These are phyloP conservation scores for Pyronema omphalodes DNA, from an alignment of 495 filamentous ascomycete species.

Conservation along the genomic window DNA sequence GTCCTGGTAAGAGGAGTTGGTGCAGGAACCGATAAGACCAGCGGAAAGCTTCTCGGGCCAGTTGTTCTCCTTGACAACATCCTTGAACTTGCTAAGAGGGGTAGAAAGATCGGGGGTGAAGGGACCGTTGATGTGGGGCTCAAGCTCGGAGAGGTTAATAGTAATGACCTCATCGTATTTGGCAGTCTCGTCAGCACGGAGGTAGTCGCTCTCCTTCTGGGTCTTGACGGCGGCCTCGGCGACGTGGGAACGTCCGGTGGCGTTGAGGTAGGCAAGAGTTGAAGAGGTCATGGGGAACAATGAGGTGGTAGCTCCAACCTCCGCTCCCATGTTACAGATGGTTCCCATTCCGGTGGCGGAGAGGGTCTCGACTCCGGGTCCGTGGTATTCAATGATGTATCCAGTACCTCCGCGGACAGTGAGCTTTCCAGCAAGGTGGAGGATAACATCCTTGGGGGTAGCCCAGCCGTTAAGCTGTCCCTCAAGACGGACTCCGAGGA, in stretches of 20 bases:
- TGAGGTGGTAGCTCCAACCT: constrained; percentile 92
- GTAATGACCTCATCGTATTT: constrained; percentile 79
- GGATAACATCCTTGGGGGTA: constrained; percentile 84
- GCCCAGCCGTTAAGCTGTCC: constrained; percentile 80
- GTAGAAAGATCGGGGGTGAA: constrained; percentile 92
- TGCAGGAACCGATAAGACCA: constrained; percentile 91
- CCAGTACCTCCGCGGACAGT: constrained; percentile 92
- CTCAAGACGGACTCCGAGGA: constrained; percentile 71
- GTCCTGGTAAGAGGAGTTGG: constrained; percentile 95
- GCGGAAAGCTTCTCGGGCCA: constrained; percentile 87
- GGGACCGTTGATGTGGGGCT: constrained; percentile 94
- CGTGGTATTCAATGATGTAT: constrained; percentile 83
- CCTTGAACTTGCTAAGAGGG: constrained; percentile 70
- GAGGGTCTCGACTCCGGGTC: constrained; percentile 70
- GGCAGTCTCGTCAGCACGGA: constrained; percentile 59
- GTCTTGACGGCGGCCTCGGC: constrained; percentile 41
- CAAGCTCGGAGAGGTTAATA: constrained; percentile 77
- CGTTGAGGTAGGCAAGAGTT: constrained; percentile 59
- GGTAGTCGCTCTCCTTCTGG: constrained; percentile 34
- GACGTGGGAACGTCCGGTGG: constrained; percentile 62
- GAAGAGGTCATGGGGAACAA: constrained; percentile 66
- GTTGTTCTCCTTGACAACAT: constrained; percentile 59
- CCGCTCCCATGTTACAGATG: constrained; percentile 71
- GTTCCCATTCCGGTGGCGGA: constrained; percentile 90
- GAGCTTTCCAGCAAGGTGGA: constrained; percentile 70